Base-by-base conservation (phyloP, 441 rosid genomes). In the Manihot esculenta region DNA sequence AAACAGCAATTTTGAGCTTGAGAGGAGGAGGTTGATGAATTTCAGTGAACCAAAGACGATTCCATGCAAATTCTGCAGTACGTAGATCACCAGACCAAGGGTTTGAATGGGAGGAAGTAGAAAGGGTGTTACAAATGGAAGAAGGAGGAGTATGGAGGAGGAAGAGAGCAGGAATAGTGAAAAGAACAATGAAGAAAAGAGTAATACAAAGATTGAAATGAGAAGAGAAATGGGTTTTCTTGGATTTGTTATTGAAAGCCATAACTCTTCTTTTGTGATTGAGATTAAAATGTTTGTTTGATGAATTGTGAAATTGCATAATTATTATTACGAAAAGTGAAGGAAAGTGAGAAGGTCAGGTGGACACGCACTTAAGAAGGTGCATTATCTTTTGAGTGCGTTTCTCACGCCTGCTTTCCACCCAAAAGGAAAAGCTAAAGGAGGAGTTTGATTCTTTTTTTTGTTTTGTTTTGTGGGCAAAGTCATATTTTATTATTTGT, bases 81-180 rank as follows among this genome's bases (percentile, higher is more conserved):
- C 84, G 87, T 50, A 94, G 90, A 49, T 94, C 94, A 0, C 99
- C 97, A 0, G 87, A 81, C 95, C 94, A 94, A 2, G 85, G 79
- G 51, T 67, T 67, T 38, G 60, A 51, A 33, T 71, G 62, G 62
- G 64, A 0, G 15, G 84, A 21, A 33, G 84, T 0, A 15, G 84
- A 21, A 33, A 84, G 74, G 51, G 86, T 64, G 59, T 87, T 76
- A 45, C 91, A 82, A 10, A 84, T 72, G 65, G 94, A 69, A 71
- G 78, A 59, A 47, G 79, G 71, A 1, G 84, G 57, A 6, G 83
- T 62, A 64, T 72, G 91, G 75, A 92, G 94, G 84, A 94, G 88
- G 66, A 94, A 90, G 55, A 91, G 86, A 63, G 88, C 83, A 0
- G 94, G 97, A 65, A 91, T 81, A 62, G 94, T 88, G 85, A 94